A percentile compares a stretch with the other conserved stretches of the same genome.
Evolutionary conservation across 371 early-diverging fungal species (phyloP).

Genomic region (Astathelohania contejeani): DNA sequence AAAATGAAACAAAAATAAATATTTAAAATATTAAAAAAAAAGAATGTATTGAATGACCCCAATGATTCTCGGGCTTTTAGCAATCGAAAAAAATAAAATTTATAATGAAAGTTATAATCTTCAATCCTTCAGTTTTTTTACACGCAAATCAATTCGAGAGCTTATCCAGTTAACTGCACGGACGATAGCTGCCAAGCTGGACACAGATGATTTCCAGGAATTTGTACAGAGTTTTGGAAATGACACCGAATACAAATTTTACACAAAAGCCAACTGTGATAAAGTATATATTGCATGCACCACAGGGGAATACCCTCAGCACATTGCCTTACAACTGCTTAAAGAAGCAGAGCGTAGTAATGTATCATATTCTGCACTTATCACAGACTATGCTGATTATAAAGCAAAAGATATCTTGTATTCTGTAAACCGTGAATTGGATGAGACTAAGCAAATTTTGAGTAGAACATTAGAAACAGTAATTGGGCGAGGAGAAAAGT

Average conservation of each 20-base stretch:
- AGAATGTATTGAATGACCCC: background rate
- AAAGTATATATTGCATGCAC: conserved; percentile 25
- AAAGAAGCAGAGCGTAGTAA: conserved; percentile 21
- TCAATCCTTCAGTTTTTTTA: conserved; percentile 33
- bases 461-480: conserved; percentile 84
- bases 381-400: conserved; percentile 48
- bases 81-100: conserved; percentile 13
- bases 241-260: conserved; percentile 35
- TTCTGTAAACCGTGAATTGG: conserved; percentile 82
- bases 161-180: conserved; percentile 30
- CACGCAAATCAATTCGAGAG: conserved; percentile 29
- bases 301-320: conserved; percentile 29
- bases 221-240: conserved; percentile 36
- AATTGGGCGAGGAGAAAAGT: conserved; percentile 78
- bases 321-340: conserved; percentile 31
- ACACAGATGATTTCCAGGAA: conserved; percentile 35
- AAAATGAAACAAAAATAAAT: conserved; percentile 18
- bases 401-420: conserved; percentile 62
- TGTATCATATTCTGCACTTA: conserved; percentile 23
- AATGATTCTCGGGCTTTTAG: conserved; percentile 11
- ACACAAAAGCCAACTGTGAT: conserved; percentile 20
- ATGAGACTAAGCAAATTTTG: conserved; percentile 82
- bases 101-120: conserved; percentile 35
- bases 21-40: background rate
- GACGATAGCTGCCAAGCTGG: conserved; percentile 24